Percentiles rank a stretch among this genome's conserved stretches.
Conservation (phyloP, 2,329 filamentous ascomycete genomes). For the Phialocephala subalpina region DNA sequence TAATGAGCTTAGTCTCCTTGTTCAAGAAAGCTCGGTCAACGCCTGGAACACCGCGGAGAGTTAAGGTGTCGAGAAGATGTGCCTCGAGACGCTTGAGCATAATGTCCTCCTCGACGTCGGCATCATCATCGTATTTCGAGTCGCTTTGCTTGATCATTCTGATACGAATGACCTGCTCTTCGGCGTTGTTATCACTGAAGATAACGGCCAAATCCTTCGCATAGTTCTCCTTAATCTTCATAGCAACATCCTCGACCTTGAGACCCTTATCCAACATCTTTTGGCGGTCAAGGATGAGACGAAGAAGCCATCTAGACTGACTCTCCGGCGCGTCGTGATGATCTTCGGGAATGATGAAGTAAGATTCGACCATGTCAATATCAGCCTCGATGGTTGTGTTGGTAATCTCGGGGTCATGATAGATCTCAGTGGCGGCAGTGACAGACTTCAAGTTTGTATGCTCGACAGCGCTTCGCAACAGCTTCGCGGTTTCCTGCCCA, state of each 20-base stretch:
- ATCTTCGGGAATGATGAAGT: slow-evolving; percentile 93
- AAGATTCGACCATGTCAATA: slow-evolving; percentile 93
- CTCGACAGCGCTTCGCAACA: slow-evolving; percentile 87
- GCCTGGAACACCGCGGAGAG: slow-evolving; percentile 87
- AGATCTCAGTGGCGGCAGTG: slow-evolving; percentile 91
- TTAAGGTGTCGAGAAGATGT: slow-evolving; percentile 90
- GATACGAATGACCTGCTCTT: slow-evolving; percentile 92
- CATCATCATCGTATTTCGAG: slow-evolving; percentile 77
- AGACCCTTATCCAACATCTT: slow-evolving; percentile 96
- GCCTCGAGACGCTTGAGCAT: slow-evolving; percentile 92
- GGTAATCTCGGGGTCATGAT: slow-evolving; percentile 93
- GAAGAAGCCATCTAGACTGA: slow-evolving; percentile 94
- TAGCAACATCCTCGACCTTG: slow-evolving; percentile 88
- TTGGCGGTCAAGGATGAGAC: slow-evolving; percentile 90
- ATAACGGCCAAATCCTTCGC: slow-evolving; percentile 87
- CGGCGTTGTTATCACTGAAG: slow-evolving; percentile 97
- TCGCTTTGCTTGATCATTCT: slow-evolving; percentile 77
- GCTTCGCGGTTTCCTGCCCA: slow-evolving; percentile 83
- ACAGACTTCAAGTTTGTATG: slow-evolving; percentile 94
- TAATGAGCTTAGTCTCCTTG: slow-evolving; percentile 74
- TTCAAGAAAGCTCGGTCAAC: slow-evolving; percentile 95
- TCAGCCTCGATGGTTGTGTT: slow-evolving; percentile 88
- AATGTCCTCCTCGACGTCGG: slow-evolving; percentile 83
- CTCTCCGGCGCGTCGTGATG: slow-evolving; percentile 65
- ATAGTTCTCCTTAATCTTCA: slow-evolving; percentile 89